These are phyloP conservation scores for Chalciporus sphaerocephalus DNA, from an alignment of 768 basidiomycete species.

Conservation along the genomic window DNA sequence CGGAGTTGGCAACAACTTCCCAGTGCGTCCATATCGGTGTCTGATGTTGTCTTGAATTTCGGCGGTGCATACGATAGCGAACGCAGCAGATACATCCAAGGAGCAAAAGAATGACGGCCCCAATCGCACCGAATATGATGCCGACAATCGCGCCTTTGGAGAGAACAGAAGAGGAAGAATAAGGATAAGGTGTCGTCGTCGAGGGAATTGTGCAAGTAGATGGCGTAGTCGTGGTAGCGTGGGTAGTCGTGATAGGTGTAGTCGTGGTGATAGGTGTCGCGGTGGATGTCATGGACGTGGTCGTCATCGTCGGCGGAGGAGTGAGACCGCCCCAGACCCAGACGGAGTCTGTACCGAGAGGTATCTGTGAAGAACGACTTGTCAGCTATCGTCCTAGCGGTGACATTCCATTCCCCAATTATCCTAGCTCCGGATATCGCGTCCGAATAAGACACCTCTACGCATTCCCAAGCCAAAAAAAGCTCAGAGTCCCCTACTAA, in stretches of 20 bases:
- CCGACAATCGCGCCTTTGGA: constrained; percentile 30
- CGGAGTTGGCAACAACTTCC: constrained; percentile 37
- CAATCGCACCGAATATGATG: constrained; percentile 46
- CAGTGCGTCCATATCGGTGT: constrained; percentile 41
- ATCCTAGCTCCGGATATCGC: neutral
- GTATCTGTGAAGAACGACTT: constrained; percentile 49
- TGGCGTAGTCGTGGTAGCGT: constrained; percentile 26
- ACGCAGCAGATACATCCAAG: constrained; percentile 37
- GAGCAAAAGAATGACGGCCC: constrained; percentile 56
- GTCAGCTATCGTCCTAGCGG: constrained; percentile 13
- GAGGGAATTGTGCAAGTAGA: constrained; percentile 9
- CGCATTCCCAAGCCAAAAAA: neutral
- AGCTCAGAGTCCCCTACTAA: too few relatives aligned
- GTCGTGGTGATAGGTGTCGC: constrained; percentile 22
- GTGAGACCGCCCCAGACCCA: constrained; percentile 78
- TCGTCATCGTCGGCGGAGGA: constrained; percentile 57
- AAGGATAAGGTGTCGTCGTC: constrained; percentile 16
- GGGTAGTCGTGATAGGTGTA: constrained; percentile 19
- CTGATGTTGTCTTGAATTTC: constrained; percentile 16
- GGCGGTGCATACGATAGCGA: constrained; percentile 25
- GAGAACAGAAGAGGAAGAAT: constrained; percentile 29
- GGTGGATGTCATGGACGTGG: constrained; percentile 22
- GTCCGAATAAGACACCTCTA: neutral
- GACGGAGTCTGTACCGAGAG: constrained; percentile 53
- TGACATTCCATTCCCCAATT: constrained; percentile 6